These are phyloP conservation scores for Suillus plorans DNA, from an alignment of 768 basidiomycete species.

Conservation along the genomic window DNA sequence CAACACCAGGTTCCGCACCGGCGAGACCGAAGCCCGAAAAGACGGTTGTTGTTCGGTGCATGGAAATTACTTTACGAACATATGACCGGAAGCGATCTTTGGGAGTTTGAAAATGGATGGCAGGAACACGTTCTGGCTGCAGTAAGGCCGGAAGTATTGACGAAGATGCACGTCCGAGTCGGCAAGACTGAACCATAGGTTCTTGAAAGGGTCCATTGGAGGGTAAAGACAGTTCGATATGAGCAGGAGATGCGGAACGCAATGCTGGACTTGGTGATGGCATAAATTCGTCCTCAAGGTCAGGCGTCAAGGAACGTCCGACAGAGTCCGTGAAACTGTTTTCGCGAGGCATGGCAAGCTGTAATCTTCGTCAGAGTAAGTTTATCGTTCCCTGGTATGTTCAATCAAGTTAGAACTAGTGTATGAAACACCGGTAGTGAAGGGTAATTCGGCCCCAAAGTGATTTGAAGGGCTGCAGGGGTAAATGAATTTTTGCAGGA, in stretches of 20 bases:
- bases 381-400: not conserved
- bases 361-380: not conserved
- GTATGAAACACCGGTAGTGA: not conserved
- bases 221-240: slow-evolving; percentile 11
- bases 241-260: slow-evolving; percentile 15
- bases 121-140: slow-evolving; percentile 15
- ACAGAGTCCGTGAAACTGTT: slow-evolving; percentile 70
- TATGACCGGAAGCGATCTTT: slow-evolving; percentile 53
- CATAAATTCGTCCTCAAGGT: slow-evolving; percentile 42
- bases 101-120: slow-evolving; percentile 29
- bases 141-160: not conserved
- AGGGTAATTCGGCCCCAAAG: not conserved
- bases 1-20: slow-evolving; percentile 72
- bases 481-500: not conserved
- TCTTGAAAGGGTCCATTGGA: slow-evolving; percentile 3
- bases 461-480: not conserved
- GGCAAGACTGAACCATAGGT: slow-evolving; percentile 1
- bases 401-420: not conserved
- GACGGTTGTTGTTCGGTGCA: slow-evolving; percentile 52
- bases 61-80: slow-evolving; percentile 62
- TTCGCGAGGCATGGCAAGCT: slow-evolving; percentile 54
- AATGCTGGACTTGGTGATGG: not conserved
- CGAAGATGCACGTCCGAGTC: not conserved
- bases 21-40: slow-evolving; percentile 34
- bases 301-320: slow-evolving; percentile 66